Conservation (phyloP, 129 eudicot genomes). For the Helianthus annuus region DNA sequence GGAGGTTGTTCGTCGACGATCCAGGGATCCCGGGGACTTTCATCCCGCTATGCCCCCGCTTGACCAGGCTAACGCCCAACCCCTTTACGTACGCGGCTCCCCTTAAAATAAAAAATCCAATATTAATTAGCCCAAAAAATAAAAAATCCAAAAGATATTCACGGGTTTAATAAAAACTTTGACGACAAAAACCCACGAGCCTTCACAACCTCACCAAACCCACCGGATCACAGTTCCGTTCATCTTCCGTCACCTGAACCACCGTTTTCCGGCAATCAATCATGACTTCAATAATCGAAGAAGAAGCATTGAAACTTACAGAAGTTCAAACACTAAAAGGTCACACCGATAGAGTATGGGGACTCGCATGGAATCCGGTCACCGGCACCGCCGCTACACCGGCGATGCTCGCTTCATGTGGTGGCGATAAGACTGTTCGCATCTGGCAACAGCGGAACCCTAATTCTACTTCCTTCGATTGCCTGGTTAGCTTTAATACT, state of each 20-base stretch:
- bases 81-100: too few relatives aligned
- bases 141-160: too few relatives aligned
- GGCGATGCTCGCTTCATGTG: constrained; percentile 78
- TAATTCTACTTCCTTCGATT: constrained; percentile 55
- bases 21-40: too few relatives aligned
- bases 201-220: constrained; percentile 13
- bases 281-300: constrained; percentile 52
- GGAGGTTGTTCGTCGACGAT: too few relatives aligned
- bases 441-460: constrained; percentile 78
- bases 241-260: not conserved
- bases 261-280: constrained; percentile 8
- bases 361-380: constrained; percentile 87
- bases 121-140: too few relatives aligned
- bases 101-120: too few relatives aligned
- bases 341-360: constrained; percentile 92
- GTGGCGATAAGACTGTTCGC: constrained; percentile 85
- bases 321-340: constrained; percentile 78
- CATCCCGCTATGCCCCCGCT: too few relatives aligned
- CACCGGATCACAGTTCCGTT: not conserved
- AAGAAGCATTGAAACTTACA: constrained; percentile 47
- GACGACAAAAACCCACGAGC: constrained; percentile 20
- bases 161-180: not conserved
- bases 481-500: constrained; percentile 50
- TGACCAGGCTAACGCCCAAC: too few relatives aligned
- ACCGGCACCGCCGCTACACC: constrained; percentile 62